phyloP scores from a whole-genome alignment of 192 early-diverging fungal species.

The Piromyces finnis region DNA sequence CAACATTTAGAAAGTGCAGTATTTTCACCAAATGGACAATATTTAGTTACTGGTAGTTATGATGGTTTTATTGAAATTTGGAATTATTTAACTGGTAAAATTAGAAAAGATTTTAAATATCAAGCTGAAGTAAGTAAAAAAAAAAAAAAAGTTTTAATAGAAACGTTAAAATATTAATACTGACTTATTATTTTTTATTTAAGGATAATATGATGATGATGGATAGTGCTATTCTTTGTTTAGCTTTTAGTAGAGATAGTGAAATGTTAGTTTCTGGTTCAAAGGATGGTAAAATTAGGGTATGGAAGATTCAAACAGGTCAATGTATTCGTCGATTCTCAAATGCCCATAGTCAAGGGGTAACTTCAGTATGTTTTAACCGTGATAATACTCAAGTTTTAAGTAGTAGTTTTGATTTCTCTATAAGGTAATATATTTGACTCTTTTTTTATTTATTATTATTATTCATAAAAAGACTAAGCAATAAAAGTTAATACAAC shows the following conservation, averaged over 20 bases:
- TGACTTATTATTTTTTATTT: no score
- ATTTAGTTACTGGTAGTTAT: slow-evolving; percentile 65
- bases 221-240: slow-evolving; percentile 60
- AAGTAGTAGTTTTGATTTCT: slow-evolving; percentile 60
- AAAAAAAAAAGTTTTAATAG: background rate
- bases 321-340: slow-evolving; percentile 48
- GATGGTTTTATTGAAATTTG: slow-evolving; percentile 96
- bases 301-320: slow-evolving; percentile 72
- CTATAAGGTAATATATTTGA: slow-evolving; percentile 26
- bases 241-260: slow-evolving; percentile 61
- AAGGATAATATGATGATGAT: slow-evolving; percentile 81
- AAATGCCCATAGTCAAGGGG: slow-evolving; percentile 67
- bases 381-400: slow-evolving; percentile 63
- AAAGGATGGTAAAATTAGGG: slow-evolving; percentile 66
- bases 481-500: no score
- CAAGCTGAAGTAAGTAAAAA: slow-evolving; percentile 50
- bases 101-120: slow-evolving; percentile 72
- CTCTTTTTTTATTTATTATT: no score
- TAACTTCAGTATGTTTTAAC: slow-evolving; percentile 62
- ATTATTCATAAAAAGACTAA: no score
- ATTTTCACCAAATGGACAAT: slow-evolving; percentile 72
- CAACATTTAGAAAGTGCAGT: slow-evolving; percentile 52
- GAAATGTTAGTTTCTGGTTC: slow-evolving; percentile 68
- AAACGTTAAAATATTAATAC: no score
- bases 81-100: slow-evolving; percentile 82